Percentiles rank a stretch among this genome's conserved stretches.
Evolutionary conservation across 805 yeast genomes (phyloP).

Genomic region (Ogataea zsoltii): DNA sequence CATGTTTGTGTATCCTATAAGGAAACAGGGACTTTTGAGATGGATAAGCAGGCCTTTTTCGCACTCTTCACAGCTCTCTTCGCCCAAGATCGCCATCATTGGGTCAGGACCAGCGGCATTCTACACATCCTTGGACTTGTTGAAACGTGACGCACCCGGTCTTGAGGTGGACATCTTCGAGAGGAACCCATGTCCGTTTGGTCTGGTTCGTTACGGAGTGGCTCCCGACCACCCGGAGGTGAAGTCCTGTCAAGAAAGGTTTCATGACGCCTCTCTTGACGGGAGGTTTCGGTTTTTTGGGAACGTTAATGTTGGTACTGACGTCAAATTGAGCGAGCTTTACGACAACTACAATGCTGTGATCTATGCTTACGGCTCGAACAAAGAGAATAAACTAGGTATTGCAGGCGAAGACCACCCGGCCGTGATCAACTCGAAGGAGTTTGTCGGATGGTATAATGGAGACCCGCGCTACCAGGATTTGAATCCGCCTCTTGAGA

Average conservation of each 20-base stretch:
- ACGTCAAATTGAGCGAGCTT: conserved; percentile 52
- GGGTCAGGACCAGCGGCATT: conserved; percentile 98
- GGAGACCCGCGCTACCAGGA: conserved; percentile 69
- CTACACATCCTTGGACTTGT: conserved; percentile 76
- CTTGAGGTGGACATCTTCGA: conserved; percentile 74
- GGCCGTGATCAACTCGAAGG: conserved; percentile 78
- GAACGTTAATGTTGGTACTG: conserved; percentile 67
- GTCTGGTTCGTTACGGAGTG: conserved; percentile 91
- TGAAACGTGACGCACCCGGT: conserved; percentile 37
- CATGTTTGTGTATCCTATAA: too few species aligned
- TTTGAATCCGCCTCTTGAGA: conserved; percentile 57
- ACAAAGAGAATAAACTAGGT: conserved; percentile 51
- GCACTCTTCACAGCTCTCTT: neutral
- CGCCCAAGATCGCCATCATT: conserved; percentile 63
- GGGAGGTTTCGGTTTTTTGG: conserved; percentile 63
- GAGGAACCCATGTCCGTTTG: conserved; percentile 84
- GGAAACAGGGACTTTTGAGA: neutral
- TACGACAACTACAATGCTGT: conserved; percentile 65
- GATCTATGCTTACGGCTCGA: conserved; percentile 81
- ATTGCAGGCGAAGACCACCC: conserved; percentile 61
- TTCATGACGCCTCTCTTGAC: conserved; percentile 47
- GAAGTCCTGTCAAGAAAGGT: conserved; percentile 77
- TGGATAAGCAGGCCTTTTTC: neutral
- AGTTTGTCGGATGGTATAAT: conserved; percentile 95
- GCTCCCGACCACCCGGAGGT: conserved; percentile 99